phyloP scores from a whole-genome alignment of 257 asterid genomes.

The Penstemon barbatus region DNA sequence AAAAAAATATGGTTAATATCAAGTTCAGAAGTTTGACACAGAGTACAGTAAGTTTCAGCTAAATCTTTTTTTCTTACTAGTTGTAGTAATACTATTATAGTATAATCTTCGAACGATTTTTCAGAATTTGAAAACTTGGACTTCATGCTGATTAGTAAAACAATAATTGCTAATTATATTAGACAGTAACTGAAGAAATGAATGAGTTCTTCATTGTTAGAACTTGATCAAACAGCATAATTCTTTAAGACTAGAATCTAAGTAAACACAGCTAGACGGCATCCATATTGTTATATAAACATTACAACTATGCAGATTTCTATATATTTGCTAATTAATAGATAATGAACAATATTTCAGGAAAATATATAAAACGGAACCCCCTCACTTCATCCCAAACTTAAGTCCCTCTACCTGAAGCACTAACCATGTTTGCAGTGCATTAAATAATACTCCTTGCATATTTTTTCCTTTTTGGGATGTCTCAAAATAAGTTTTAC shows the following conservation, averaged over 20 bases:
- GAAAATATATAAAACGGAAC: too few species aligned
- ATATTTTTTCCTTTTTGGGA: not conserved
- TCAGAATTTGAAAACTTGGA: not conserved
- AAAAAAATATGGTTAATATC: too few species aligned
- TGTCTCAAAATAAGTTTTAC: not conserved
- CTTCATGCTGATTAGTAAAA: not conserved
- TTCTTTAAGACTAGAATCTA: slow-evolving; percentile 1
- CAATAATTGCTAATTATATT: not conserved
- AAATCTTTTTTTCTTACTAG: too few species aligned
- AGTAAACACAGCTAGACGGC: slow-evolving; percentile 1
- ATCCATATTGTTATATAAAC: not conserved
- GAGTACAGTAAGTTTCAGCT: too few species aligned
- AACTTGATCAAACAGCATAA: slow-evolving; percentile 8
- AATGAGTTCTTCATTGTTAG: not conserved
- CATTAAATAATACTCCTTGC: too few species aligned
- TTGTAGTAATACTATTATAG: not conserved
- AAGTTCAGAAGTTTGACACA: too few species aligned
- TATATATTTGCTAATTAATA: not conserved
- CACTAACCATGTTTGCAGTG: not conserved
- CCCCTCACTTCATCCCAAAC: too few species aligned
- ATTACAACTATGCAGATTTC: not conserved
- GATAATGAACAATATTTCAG: too few species aligned
- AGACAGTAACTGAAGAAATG: not conserved
- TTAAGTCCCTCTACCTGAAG: not conserved
- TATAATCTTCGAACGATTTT: not conserved